A percentile compares a stretch with the other conserved stretches of the same genome.
These are phyloP conservation scores for Veloboletus limbatus DNA, from an alignment of 1,284 basidiomycete species.

Conservation along the genomic window DNA sequence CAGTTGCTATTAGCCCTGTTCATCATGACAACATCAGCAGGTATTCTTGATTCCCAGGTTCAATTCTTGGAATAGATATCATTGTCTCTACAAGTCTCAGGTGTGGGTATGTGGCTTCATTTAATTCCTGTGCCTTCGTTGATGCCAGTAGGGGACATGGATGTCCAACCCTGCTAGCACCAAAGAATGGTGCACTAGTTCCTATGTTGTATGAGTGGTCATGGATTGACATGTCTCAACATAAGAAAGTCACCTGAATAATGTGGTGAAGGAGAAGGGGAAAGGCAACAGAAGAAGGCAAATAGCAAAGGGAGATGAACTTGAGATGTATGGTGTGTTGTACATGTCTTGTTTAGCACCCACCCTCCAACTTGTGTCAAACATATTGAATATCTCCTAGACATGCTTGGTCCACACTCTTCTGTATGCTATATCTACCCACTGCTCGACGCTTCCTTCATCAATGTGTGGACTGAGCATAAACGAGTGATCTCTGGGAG, in stretches of 20 bases:
- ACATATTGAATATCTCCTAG: slow-evolving; percentile 63
- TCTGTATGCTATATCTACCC: slow-evolving; percentile 72
- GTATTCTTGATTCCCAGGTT: slow-evolving; percentile 76
- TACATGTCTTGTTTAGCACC: slow-evolving; percentile 59
- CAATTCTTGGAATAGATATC: slow-evolving; percentile 50
- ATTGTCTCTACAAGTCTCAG: slow-evolving; percentile 54
- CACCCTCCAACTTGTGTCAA: slow-evolving; percentile 50
- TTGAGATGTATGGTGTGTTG: slow-evolving; percentile 41
- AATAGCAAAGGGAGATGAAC: neutral
- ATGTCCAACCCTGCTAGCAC: slow-evolving; percentile 78
- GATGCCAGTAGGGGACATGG: slow-evolving; percentile 59
- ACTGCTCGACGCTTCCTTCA: slow-evolving; percentile 72
- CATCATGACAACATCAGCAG: neutral
- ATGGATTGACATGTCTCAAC: neutral
- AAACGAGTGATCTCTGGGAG: slow-evolving; percentile 65
- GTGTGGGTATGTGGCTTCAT: slow-evolving; percentile 66
- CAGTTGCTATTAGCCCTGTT: neutral
- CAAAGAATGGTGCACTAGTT: slow-evolving; percentile 73
- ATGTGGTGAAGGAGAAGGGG: neutral
- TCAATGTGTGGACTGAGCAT: slow-evolving; percentile 74
- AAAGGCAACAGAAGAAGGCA: neutral
- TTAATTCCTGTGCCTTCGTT: slow-evolving; percentile 74
- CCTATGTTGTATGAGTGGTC: slow-evolving; percentile 25
- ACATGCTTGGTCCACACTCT: slow-evolving; percentile 44
- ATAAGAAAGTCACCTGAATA: neutral